Evolutionary conservation across 768 basidiomycete species (phyloP).

Genomic region (Kwoniella europaea): DNA sequence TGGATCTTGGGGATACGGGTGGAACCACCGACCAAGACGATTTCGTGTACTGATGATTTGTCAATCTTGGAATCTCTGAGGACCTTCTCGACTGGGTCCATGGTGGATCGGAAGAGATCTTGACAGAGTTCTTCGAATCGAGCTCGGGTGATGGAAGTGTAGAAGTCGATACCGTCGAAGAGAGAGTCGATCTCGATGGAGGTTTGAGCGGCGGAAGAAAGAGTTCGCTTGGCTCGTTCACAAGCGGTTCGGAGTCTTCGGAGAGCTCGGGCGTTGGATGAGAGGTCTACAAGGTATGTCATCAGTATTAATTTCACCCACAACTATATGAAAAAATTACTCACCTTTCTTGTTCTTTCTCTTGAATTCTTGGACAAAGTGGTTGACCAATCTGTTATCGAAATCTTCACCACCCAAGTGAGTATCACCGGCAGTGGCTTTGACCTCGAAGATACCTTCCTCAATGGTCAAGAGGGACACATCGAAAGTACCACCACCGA

Average conservation of each 20-base stretch:
- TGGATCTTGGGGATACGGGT: conserved; percentile 99
- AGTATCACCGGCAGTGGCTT: conserved; percentile 91
- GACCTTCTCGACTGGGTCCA: conserved; percentile 87
- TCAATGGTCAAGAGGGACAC: conserved; percentile 94
- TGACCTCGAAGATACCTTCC: conserved; percentile 86
- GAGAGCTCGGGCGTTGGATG: conserved; percentile 93
- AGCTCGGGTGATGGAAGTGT: conserved; percentile 95
- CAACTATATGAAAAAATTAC: conserved; percentile 6
- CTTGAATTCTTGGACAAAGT: conserved; percentile 88
- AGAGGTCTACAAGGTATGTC: conserved; percentile 72
- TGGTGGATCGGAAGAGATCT: conserved; percentile 60
- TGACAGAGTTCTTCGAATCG: conserved; percentile 67
- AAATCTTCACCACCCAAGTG: conserved; percentile 96
- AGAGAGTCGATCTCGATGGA: conserved; percentile 98
- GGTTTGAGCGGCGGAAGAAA: conserved; percentile 94
- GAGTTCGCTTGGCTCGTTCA: conserved; percentile 98
- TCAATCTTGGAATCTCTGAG: conserved; percentile 98
- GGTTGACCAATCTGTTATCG: conserved; percentile 89
- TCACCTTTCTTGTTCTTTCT: conserved; percentile 77
- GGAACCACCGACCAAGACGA: conserved; percentile 65
- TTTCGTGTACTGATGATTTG: conserved; percentile 89
- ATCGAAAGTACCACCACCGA: conserved; percentile 98
- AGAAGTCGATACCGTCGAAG: conserved; percentile 97
- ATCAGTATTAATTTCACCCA: neutral
- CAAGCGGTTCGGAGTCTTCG: conserved; percentile 95